Conservation (phyloP, 768 basidiomycete species). For the Chlorophyllum brunneum region DNA sequence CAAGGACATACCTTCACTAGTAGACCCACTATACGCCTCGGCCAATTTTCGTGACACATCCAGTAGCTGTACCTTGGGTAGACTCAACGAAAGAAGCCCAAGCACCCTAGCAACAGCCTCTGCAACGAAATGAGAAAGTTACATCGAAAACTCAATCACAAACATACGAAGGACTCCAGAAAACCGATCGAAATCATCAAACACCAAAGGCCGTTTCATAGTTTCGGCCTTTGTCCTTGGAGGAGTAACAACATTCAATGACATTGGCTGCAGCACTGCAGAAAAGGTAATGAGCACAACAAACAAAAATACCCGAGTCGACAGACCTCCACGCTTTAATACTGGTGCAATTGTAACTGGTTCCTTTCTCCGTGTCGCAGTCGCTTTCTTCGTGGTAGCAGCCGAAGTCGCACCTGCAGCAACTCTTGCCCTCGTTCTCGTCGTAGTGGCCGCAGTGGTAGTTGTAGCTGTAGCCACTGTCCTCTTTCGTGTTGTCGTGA, state of each 20-base stretch:
- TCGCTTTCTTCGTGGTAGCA: slow-evolving; percentile 22
- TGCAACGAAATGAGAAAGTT: neutral
- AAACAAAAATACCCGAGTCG: slow-evolving; percentile 2
- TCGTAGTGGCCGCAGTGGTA: slow-evolving; percentile 19
- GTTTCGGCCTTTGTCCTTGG: slow-evolving; percentile 22
- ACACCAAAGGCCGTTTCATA: slow-evolving; percentile 16
- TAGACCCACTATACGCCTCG: slow-evolving; percentile 38
- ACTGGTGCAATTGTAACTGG: slow-evolving; percentile 39
- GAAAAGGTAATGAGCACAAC: neutral
- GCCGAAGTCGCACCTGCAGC: slow-evolving; percentile 18
- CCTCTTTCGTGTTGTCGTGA: slow-evolving; percentile 2
- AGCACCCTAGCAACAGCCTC: slow-evolving; percentile 41
- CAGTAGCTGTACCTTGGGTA: slow-evolving; percentile 66
- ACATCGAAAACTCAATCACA: neutral
- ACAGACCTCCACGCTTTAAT: slow-evolving; percentile 34
- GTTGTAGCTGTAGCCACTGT: neutral
- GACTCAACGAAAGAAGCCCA: slow-evolving; percentile 61
- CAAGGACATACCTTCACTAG: slow-evolving; percentile 42
- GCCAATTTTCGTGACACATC: slow-evolving; percentile 60
- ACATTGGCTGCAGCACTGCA: slow-evolving; percentile 27
- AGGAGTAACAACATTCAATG: slow-evolving; percentile 24
- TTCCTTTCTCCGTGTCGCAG: slow-evolving; percentile 16
- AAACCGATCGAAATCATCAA: slow-evolving; percentile 41
- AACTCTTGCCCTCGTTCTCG: slow-evolving; percentile 18
- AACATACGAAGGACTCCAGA: slow-evolving; percentile 52